These are phyloP conservation scores for Prosopis cineraria DNA, from an alignment of 306 rosid genomes.

Conservation along the genomic window DNA sequence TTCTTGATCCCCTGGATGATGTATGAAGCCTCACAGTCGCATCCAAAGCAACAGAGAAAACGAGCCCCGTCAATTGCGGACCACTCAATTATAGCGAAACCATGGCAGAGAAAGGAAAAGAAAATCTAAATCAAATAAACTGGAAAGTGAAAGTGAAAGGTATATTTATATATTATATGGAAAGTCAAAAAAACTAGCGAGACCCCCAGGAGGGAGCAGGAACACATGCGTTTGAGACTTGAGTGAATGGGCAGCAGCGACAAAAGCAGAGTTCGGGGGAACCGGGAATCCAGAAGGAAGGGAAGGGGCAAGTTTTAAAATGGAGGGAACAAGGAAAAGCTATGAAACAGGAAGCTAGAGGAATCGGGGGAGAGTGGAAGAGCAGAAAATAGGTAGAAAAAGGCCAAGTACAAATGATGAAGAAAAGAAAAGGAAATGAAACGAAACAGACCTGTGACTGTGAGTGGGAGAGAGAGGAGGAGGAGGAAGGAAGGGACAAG, in stretches of 20 bases:
- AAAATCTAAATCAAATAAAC: neutral
- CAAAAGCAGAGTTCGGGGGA: neutral
- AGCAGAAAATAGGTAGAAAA: neutral
- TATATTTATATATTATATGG: too few relatives aligned
- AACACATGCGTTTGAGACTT: neutral
- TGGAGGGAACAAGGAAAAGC: neutral
- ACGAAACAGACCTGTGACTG: slow-evolving; percentile 50
- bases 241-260: neutral
- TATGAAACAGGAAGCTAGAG: too few relatives aligned
- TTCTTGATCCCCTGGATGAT: neutral
- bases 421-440: neutral
- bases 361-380: neutral
- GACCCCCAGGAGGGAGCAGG: neutral
- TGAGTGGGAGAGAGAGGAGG: slow-evolving; percentile 30
- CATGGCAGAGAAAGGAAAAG: neutral
- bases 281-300: neutral
- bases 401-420: neutral
- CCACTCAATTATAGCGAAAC: neutral
- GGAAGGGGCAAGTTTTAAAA: too few relatives aligned
- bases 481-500: slow-evolving; percentile 34
- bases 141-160: neutral
- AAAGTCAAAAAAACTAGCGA: neutral
- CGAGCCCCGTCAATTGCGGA: neutral
- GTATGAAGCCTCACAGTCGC: neutral
- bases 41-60: neutral